A percentile compares a stretch with the other conserved stretches of the same genome.
Evolutionary conservation across 228 moss, liverwort and hornwort species (phyloP).

Genomic region (Sphagnum fallax): DNA sequence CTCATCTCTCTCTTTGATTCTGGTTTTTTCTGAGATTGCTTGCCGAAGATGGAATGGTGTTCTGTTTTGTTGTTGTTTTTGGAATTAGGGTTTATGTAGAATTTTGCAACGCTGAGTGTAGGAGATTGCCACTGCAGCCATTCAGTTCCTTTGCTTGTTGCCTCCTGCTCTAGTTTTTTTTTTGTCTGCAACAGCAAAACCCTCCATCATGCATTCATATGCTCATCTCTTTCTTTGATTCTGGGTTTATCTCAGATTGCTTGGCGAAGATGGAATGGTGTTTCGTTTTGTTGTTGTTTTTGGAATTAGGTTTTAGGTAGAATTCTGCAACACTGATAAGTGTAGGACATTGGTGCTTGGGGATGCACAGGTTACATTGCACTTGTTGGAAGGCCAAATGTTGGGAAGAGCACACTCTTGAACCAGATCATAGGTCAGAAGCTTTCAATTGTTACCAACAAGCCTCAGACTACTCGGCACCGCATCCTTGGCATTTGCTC

Average conservation of each 20-base stretch:
- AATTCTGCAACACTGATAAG: not conserved
- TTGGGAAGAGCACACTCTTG: constrained; percentile 84
- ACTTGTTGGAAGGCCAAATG: constrained; percentile 80
- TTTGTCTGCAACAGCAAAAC: no score
- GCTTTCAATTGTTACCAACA: constrained; percentile 74
- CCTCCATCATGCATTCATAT: no score
- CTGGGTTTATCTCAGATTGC: no score
- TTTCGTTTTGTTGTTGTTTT: not conserved
- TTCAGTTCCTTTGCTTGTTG: not conserved
- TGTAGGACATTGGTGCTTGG: not conserved
- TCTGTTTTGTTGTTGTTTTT: not conserved
- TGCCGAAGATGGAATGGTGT: no score
- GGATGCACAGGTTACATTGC: constrained; percentile 66
- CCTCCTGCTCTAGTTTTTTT: not conserved
- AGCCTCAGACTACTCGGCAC: constrained; percentile 90
- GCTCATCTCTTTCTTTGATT: no score
- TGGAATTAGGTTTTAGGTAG: not conserved
- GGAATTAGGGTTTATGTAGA: not conserved
- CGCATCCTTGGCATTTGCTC: constrained; percentile 89
- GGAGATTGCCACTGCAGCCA: not conserved
- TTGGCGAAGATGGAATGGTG: no score
- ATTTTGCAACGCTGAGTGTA: not conserved
- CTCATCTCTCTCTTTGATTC: no score
- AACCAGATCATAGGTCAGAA: constrained; percentile 86
- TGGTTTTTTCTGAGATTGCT: no score